These are phyloP conservation scores for Scheffersomyces cryptocercus DNA, from an alignment of 1,139 yeast genomes.

Conservation along the genomic window DNA sequence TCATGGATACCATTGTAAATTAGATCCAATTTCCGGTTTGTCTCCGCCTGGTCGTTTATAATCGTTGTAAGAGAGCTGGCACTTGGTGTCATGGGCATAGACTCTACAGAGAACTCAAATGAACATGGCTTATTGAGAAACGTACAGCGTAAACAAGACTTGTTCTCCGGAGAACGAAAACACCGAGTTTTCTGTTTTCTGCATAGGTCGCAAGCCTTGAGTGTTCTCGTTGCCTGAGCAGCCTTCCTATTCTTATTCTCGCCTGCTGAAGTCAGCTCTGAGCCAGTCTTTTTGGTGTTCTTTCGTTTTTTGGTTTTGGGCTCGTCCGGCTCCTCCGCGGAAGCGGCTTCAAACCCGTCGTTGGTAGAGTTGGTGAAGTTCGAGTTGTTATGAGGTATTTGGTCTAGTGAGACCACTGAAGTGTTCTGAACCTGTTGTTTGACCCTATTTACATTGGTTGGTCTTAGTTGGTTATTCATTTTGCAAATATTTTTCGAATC, in stretches of 20 bases:
- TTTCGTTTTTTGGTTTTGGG: constrained; percentile 1
- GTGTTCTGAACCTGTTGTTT: no score
- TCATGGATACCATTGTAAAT: constrained; percentile 32
- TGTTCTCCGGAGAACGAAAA: constrained; percentile 46
- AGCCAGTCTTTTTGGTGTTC: neutral
- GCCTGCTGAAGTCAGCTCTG: constrained; percentile 1
- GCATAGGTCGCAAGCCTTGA: constrained; percentile 61
- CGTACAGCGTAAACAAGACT: constrained; percentile 57
- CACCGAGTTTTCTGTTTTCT: constrained; percentile 66
- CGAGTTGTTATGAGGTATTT: neutral
- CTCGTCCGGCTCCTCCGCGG: neutral
- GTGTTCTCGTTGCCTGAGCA: constrained; percentile 45
- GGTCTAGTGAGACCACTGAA: no score
- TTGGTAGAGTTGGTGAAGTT: neutral
- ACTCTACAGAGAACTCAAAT: constrained; percentile 32
- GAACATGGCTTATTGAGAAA: constrained; percentile 55
- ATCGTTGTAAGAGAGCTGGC: constrained; percentile 1
- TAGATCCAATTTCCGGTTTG: constrained; percentile 18
- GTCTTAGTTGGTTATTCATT: no score
- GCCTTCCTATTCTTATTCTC: constrained; percentile 9
- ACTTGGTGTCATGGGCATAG: constrained; percentile 7
- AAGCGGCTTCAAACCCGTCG: neutral
- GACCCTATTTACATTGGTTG: no score
- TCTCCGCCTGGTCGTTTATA: constrained; percentile 1
- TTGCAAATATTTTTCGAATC: no score